These are phyloP conservation scores for Dryas alaskensis DNA, from an alignment of 306 rosid genomes.

Conservation along the genomic window DNA sequence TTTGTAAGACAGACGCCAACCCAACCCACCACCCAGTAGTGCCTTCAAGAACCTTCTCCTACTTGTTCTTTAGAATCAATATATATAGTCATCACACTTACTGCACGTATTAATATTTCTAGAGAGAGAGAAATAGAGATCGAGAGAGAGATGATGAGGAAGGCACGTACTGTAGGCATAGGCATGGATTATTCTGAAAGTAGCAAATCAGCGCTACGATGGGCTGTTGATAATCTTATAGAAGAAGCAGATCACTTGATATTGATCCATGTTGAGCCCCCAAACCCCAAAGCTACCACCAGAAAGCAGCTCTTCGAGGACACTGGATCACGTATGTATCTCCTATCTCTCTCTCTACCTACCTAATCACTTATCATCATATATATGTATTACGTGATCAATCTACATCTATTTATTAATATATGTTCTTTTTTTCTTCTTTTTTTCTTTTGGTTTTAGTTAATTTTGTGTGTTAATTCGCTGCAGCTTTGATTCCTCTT, in stretches of 20 bases:
- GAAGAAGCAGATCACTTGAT: conserved; percentile 47
- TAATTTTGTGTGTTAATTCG: not conserved
- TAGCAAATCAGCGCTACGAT: conserved; percentile 69
- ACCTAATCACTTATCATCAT: too few species aligned
- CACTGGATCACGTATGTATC: conserved; percentile 57
- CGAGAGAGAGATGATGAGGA: conserved; percentile 24
- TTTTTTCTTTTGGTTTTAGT: not conserved
- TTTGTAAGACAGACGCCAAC: not conserved
- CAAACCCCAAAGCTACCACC: conserved; percentile 41
- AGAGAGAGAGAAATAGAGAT: not conserved
- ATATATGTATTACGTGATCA: not conserved
- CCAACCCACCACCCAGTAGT: not conserved
- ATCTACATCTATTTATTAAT: not conserved
- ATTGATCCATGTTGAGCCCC: conserved; percentile 63
- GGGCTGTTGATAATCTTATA: conserved; percentile 62
- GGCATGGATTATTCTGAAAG: conserved; percentile 74
- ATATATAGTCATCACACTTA: too few species aligned
- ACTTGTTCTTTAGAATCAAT: not conserved
- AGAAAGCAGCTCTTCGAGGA: conserved; percentile 56
- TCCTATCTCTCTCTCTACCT: too few species aligned
- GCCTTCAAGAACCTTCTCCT: conserved; percentile 25
- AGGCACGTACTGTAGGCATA: conserved; percentile 50
- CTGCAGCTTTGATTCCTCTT: conserved; percentile 70
- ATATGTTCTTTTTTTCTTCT: too few species aligned
- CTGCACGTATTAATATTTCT: too few species aligned